Evolutionary conservation across 1,139 yeast genomes (phyloP), one percentile per base, ranked within the genome.

Genomic region (Candida buenavistaensis): DNA sequence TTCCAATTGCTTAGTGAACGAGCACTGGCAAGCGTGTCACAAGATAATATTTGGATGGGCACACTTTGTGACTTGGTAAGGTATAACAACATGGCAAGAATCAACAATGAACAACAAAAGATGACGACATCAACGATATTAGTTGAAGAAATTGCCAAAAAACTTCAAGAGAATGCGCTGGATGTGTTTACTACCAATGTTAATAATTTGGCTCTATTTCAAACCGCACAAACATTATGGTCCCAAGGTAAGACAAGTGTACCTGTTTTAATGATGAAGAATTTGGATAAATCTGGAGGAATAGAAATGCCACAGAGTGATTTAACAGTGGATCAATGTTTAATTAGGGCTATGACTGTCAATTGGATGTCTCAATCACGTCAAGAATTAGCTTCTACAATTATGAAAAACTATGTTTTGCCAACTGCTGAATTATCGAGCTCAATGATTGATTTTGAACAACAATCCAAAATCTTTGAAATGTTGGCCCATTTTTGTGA

Each of bases 401-500:
- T 89, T 4, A 72, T 82, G 72, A 59, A 62, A 1, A 60, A 67
- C 3, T 81, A 80, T 50, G 78, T 87, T 10, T 57, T 64, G 3
- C 73, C 78, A 1, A 68, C 74, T 0, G 52, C 60, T 6, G 46
- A 47, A 1, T 34, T 38, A 8, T 54, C 62, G 10, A 42, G 46
- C 6, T 32, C 34, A 0, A 46, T 55, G 8, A 38, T 50, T 16
- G 45, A 51, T 26, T 49, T 47, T 29, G 14, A 47, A 25, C 48
- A 52, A 42, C 35, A 52, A 35, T 74, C 83, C 0, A 57, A 62
- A 23, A 70, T 80, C 2, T 83, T 59, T 49, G 81, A 75, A 41
- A 64, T 70, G 3, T 72, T 85, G 47, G 97, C 90, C 0, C 66
- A 70, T 22, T 90, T 90, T 51, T 87, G 97, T 52, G 87, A 85